Base-by-base conservation (phyloP, 1,284 basidiomycete species). In the Coriolopsis trogii region DNA sequence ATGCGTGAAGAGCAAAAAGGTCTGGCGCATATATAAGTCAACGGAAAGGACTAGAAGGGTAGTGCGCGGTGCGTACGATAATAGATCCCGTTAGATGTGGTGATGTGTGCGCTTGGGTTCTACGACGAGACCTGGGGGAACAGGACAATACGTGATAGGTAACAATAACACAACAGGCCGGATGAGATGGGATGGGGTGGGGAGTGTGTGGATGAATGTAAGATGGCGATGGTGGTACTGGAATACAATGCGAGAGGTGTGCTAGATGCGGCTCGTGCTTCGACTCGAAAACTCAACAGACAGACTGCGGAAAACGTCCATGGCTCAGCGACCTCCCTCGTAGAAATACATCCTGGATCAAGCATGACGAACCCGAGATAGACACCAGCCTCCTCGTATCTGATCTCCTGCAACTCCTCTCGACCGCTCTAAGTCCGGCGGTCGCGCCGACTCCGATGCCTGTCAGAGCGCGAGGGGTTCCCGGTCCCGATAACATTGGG, bases 371-470 rank as follows among this genome's bases (percentile, higher is more conserved):
- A 50, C 55, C 53, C 43, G 46, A 52, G 47, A 48, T 37, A 48
- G 51, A 26, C 20, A 47, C 16, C 45, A 51, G 21, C 25, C 49
- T 54, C 41, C 45, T 37, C 42, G 37, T 40, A 37, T 39, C 49
- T 51, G 37, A 26, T 34, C 16, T 13, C n/a, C 33, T 10, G 12
- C 9, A 18, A 13, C 15, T 30, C n/a, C n/a, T 25, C 42, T n/a
- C n/a, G 33, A 34, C 13, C 20, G 23, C 41, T 65, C 55, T n/a
- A 66, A 62, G 58, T 55, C 44, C 67, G 63, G 44, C 86, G 76
- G 56, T 74, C 75, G 56, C 76, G 68, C 53, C 85, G 74, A 58
- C 74, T 78, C 54, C 82, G 73, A 49, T 81, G 79, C 63, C 85
- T 76, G 51, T 84, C 82, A 9, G 80, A 73, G 39, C 79, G 74